Percentiles rank a stretch among this genome's conserved stretches.
These are phyloP conservation scores for Leccinum laetum DNA, from an alignment of 1,284 basidiomycete genomes.

Conservation along the genomic window DNA sequence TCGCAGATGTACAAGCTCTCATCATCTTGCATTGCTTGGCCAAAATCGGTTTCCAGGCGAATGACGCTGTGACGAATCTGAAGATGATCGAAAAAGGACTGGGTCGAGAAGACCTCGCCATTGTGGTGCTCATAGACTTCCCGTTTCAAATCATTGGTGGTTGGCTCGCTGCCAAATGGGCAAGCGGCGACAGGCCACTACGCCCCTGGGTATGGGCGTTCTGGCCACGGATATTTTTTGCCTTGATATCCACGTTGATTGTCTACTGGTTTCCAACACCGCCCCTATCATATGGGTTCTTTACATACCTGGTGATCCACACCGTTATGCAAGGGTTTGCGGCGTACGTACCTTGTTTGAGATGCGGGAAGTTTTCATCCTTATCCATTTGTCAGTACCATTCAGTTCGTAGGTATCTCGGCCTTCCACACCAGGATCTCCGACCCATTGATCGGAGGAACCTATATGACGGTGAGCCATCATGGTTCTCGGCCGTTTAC, in stretches of 20 bases:
- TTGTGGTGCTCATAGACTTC: constrained; percentile 96
- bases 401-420: constrained; percentile 98
- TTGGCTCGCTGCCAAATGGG: constrained; percentile 96
- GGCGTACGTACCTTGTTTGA: constrained; percentile 50
- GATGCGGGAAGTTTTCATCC: not conserved
- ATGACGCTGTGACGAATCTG: constrained; percentile 90
- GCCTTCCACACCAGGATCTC: constrained; percentile 98
- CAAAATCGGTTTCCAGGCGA: constrained; percentile 96
- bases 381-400: constrained; percentile 59
- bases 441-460: constrained; percentile 96
- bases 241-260: constrained; percentile 73
- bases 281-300: constrained; percentile 79
- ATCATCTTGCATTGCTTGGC: constrained; percentile 88
- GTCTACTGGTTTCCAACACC: constrained; percentile 86
- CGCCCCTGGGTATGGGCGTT: constrained; percentile 92
- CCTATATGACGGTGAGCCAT: constrained; percentile 90
- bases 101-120: constrained; percentile 92
- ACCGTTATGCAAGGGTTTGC: constrained; percentile 89
- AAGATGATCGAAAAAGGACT: constrained; percentile 98
- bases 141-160: constrained; percentile 97
- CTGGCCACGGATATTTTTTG: constrained; percentile 83
- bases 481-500: not conserved
- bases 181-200: constrained; percentile 71
- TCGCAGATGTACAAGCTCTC: constrained; percentile 86
- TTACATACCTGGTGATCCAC: constrained; percentile 75